Conservation (phyloP, 2,329 filamentous ascomycete species). For the Xylariaceae sp. region DNA sequence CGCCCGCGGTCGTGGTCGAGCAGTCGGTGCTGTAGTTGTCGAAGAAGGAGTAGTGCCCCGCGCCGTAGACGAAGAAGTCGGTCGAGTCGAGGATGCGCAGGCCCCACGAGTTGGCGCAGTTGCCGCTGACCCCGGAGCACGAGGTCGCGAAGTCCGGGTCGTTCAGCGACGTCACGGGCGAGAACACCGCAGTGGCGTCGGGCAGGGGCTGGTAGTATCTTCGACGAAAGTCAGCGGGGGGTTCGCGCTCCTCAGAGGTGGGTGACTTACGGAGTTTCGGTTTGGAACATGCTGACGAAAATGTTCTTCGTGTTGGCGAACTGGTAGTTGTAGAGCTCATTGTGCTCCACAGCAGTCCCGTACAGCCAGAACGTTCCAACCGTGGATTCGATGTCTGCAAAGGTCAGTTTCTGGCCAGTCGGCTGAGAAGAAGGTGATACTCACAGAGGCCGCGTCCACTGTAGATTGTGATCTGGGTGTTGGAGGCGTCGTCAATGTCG, state of each 20-base stretch:
- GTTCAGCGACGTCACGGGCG: slow-evolving; percentile 24
- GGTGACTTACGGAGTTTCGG: slow-evolving; percentile 59
- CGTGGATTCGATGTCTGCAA: slow-evolving; percentile 30
- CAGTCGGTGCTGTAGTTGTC: slow-evolving; percentile 46
- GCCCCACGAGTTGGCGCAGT: slow-evolving; percentile 47
- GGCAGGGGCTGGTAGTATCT: slow-evolving; percentile 61
- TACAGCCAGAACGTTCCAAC: slow-evolving; percentile 45
- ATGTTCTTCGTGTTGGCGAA: slow-evolving; percentile 48
- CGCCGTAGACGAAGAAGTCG: slow-evolving; percentile 48
- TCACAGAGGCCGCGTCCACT: slow-evolving; percentile 44
- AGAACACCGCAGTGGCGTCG: slow-evolving; percentile 44
- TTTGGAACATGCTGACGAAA: slow-evolving; percentile 54
- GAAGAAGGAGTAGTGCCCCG: slow-evolving; percentile 54
- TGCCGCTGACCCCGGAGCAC: slow-evolving; percentile 30
- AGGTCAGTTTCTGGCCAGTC: no score
- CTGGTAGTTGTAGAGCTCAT: slow-evolving; percentile 57
- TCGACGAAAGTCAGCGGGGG: no score
- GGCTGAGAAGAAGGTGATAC: no score
- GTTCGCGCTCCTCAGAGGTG: no score
- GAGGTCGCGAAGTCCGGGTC: slow-evolving; percentile 42
- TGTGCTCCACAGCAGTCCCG: slow-evolving; percentile 54
- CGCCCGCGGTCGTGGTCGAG: slow-evolving; percentile 25
- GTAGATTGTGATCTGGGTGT: slow-evolving; percentile 44
- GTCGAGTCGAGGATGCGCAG: slow-evolving; percentile 47
- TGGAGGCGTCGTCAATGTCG: slow-evolving; percentile 42